Evolutionary conservation across 176 grass and related monocot species (phyloP).

Genomic region (Tillandsia fasciculata): DNA sequence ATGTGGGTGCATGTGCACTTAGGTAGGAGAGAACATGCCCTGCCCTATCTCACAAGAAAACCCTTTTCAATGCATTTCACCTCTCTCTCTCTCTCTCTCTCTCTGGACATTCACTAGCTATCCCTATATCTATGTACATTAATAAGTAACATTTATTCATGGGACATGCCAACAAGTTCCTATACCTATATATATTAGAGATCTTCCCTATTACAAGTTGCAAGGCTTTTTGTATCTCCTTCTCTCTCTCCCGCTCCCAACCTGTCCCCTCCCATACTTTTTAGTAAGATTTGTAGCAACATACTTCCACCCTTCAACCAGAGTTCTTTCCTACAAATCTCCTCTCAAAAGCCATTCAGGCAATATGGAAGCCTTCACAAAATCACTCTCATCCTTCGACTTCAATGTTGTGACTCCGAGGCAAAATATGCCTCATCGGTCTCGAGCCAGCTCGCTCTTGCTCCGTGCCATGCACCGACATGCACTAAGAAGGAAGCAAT

Average conservation of each 20-base stretch:
- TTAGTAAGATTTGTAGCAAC: too few species aligned
- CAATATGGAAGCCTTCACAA: too few species aligned
- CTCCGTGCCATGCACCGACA: neutral
- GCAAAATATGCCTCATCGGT: neutral
- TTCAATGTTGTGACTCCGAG: neutral
- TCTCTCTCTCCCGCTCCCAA: too few species aligned
- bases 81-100: neutral
- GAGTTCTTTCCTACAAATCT: too few species aligned
- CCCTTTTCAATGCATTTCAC: neutral
- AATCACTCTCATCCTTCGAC: neutral
- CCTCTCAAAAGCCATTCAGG: too few species aligned
- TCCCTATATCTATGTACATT: neutral
- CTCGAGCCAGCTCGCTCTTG: neutral
- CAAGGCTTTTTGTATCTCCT: too few species aligned
- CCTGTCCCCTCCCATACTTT: too few species aligned
- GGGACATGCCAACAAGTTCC: too few species aligned
- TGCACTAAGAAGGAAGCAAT: neutral
- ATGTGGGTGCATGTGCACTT: conserved; percentile 3
- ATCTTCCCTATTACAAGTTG: too few species aligned
- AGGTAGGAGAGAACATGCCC: conserved; percentile 3
- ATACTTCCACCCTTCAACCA: too few species aligned
- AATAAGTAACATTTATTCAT: too few species aligned
- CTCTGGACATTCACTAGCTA: neutral
- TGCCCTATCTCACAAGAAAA: neutral
- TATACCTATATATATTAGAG: too few species aligned